Evolutionary conservation across 495 filamentous ascomycete species (phyloP), one percentile per base, ranked within the genome.

Genomic region (Bacidia rubella): DNA sequence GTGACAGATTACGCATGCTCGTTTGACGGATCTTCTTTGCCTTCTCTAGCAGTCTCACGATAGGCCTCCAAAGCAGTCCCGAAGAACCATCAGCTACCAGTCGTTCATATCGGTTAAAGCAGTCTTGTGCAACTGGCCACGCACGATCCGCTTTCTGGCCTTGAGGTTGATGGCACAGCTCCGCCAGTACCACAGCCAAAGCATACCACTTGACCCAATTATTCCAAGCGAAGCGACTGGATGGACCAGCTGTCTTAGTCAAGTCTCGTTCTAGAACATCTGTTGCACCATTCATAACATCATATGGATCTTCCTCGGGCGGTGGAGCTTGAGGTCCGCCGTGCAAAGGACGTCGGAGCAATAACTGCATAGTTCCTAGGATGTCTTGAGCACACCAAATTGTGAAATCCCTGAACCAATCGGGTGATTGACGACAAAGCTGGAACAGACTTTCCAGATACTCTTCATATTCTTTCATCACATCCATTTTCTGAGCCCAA

Each of bases 171-270:
- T 47, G 41, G 26, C 52, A 54, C 21, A 48, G 22, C 25, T 54
- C 52, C 23, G 44, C 52, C 12, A 54, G 52, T 11, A 54, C 2
- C 7, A 54, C 20, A 2, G 52, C 52, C 21, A 54, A 40, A 48
- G 32, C 44, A 20, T 54, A 49, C 52, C 52, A 54, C 11, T 54
- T 54, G 25, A 25, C 20, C 52, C 52, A 54, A 20, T n/a, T 20
- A 21, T 32, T 47, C 52, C 52, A 54, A n/a, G 27, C 48, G 42
- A 42, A 54, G 27, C 42, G 27, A 19, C 25, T 21, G 2, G 48
- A 32, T 19, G 10, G 22, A 5, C 27, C 40, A 17, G 39, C 29
- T 1, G 19, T 48, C 9, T 39, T 26, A 12, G 47, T 54, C 2
- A 38, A 20, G 12, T 48, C 17, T 10, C 27, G 19, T 27, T 54